Evolutionary conservation across 2,329 filamentous ascomycete genomes (phyloP).

Genomic region (Camillea tinctor): DNA sequence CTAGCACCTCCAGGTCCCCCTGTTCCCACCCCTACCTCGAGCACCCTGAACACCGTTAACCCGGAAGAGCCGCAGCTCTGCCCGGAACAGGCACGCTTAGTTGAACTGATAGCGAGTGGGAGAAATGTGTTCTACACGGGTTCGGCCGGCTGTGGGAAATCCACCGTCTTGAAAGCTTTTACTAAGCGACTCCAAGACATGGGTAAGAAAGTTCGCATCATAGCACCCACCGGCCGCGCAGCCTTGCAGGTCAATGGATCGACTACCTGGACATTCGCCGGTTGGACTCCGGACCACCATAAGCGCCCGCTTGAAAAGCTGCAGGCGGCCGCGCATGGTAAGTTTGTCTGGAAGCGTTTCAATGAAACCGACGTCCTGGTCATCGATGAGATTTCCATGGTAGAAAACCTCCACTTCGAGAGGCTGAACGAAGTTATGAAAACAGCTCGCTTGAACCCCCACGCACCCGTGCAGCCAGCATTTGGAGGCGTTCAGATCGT

Average conservation of each 20-base stretch:
- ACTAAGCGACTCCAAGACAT: slow-evolving; percentile 36
- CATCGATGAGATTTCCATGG: slow-evolving; percentile 67
- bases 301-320: slow-evolving; percentile 40
- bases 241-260: slow-evolving; percentile 55
- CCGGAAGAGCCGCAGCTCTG: slow-evolving; percentile 36
- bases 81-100: slow-evolving; percentile 46
- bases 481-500: slow-evolving; percentile 54
- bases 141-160: slow-evolving; percentile 61
- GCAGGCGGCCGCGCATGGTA: slow-evolving; percentile 29
- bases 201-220: slow-evolving; percentile 44
- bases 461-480: slow-evolving; percentile 13
- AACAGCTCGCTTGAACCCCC: slow-evolving; percentile 22
- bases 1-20: background rate
- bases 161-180: slow-evolving; percentile 52
- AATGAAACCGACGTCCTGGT: slow-evolving; percentile 52
- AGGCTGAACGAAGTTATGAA: slow-evolving; percentile 50
- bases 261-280: slow-evolving; percentile 58
- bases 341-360: slow-evolving; percentile 37
- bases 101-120: slow-evolving; percentile 50
- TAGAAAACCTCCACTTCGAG: slow-evolving; percentile 54
- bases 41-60: background rate
- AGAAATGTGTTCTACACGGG: slow-evolving; percentile 64
- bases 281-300: slow-evolving; percentile 50
- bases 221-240: slow-evolving; percentile 60
- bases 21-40: background rate